A percentile compares a stretch with the other conserved stretches of the same genome.
These are phyloP conservation scores for Tuber borchii DNA, from an alignment of 495 filamentous ascomycete species.

Conservation along the genomic window DNA sequence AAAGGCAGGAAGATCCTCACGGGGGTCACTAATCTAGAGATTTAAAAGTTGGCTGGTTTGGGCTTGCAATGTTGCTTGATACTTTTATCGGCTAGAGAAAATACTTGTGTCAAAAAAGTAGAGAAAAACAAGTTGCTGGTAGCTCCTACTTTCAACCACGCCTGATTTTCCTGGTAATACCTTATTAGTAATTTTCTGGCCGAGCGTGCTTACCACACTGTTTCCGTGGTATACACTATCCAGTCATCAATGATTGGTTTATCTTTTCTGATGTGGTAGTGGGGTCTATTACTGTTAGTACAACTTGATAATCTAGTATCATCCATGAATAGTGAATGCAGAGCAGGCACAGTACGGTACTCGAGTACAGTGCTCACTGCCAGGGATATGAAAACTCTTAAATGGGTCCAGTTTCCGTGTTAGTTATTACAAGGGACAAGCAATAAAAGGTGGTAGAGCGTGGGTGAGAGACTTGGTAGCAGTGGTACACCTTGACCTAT, in stretches of 20 bases:
- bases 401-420: neutral
- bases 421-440: too few species aligned
- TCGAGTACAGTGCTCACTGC: too few species aligned
- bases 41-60: conserved; percentile 6
- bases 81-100: neutral
- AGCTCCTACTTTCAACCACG: neutral
- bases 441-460: too few species aligned
- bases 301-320: too few species aligned
- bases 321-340: neutral
- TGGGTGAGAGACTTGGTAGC: too few species aligned
- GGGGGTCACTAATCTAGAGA: conserved; percentile 26
- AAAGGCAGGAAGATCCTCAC: conserved; percentile 39
- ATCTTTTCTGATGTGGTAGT: neutral
- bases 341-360: neutral
- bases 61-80: neutral
- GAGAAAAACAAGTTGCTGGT: neutral
- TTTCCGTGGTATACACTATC: neutral
- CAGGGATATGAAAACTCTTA: neutral
- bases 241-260: neutral
- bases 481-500: too few species aligned
- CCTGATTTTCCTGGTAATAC: neutral
- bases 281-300: neutral
- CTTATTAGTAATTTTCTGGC: neutral
- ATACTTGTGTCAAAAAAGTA: conserved; percentile 1
- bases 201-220: neutral